Conservation (phyloP, 495 filamentous ascomycete species). For the Hypoxylon fuscum region DNA sequence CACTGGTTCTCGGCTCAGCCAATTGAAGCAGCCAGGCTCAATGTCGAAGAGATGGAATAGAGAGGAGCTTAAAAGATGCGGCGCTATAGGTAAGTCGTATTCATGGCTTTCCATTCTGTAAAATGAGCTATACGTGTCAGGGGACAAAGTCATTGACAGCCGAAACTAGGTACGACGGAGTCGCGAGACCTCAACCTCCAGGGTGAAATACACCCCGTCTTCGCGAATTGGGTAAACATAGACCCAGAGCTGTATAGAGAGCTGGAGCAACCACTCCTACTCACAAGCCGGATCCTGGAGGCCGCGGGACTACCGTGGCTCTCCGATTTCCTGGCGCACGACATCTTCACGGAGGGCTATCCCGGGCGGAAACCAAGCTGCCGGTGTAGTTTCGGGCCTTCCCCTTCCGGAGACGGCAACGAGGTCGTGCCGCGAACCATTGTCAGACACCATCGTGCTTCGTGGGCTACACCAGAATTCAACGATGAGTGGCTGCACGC, state of each 20-base stretch:
- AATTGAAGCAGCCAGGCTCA: slow-evolving; percentile 33
- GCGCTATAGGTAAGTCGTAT: slow-evolving; percentile 42
- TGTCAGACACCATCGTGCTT: slow-evolving; percentile 37
- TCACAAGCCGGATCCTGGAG: slow-evolving; percentile 48
- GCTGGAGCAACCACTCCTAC: slow-evolving; percentile 44
- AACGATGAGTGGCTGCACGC: slow-evolving; percentile 33
- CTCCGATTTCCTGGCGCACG: slow-evolving; percentile 49
- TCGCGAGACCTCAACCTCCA: slow-evolving; percentile 26
- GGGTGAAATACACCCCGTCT: slow-evolving; percentile 46
- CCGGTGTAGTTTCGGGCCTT: slow-evolving; percentile 20
- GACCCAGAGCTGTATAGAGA: slow-evolving; percentile 31
- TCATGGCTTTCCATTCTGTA: background rate
- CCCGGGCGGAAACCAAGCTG: slow-evolving; percentile 35
- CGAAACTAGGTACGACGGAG: slow-evolving; percentile 15
- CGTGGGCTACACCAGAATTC: slow-evolving; percentile 34
- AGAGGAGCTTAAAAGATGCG: slow-evolving; percentile 42
- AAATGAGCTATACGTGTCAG: background rate
- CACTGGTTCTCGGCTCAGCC: slow-evolving; percentile 9
- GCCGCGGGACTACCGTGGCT: slow-evolving; percentile 46
- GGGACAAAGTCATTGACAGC: slow-evolving; percentile 1
- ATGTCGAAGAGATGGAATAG: slow-evolving; percentile 44
- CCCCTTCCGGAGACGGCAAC: background rate
- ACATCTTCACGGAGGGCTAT: slow-evolving; percentile 46
- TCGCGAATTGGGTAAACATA: slow-evolving; percentile 42
- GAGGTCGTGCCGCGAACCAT: slow-evolving; percentile 36